Percentiles rank a stretch among this genome's conserved stretches.
These are phyloP conservation scores for Tulasnella sp. DNA, from an alignment of 768 basidiomycete genomes.

Conservation along the genomic window DNA sequence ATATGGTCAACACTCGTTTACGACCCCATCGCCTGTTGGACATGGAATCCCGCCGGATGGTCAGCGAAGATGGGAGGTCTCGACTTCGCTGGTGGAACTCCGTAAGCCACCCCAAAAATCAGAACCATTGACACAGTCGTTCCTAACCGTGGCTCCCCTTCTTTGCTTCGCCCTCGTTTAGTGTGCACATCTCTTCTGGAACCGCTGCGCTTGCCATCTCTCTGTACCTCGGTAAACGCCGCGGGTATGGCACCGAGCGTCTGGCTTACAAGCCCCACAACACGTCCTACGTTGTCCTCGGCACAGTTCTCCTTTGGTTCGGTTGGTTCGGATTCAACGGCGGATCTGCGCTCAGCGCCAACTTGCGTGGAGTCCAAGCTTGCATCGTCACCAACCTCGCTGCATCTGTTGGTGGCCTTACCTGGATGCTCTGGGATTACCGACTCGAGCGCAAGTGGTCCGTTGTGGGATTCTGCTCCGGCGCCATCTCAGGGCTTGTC, in stretches of 20 bases:
- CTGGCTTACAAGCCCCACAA: slow-evolving; percentile 93
- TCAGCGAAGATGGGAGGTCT: slow-evolving; percentile 69
- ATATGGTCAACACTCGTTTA: slow-evolving; percentile 81
- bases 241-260: slow-evolving; percentile 83
- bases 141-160: background rate
- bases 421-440: slow-evolving; percentile 93
- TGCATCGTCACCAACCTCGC: slow-evolving; percentile 92
- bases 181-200: slow-evolving; percentile 89
- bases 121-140: too few relatives aligned
- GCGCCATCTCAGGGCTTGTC: slow-evolving; percentile 82
- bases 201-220: slow-evolving; percentile 74
- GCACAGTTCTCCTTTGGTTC: slow-evolving; percentile 89
- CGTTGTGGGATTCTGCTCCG: slow-evolving; percentile 90
- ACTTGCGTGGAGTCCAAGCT: slow-evolving; percentile 76
- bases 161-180: background rate
- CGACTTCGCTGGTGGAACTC: slow-evolving; percentile 92
- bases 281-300: slow-evolving; percentile 85
- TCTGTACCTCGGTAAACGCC: slow-evolving; percentile 79
- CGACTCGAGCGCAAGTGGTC: slow-evolving; percentile 90
- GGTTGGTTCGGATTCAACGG: slow-evolving; percentile 95
- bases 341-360: slow-evolving; percentile 81
- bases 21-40: slow-evolving; percentile 93
- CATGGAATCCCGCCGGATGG: slow-evolving; percentile 80
- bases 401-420: slow-evolving; percentile 76
- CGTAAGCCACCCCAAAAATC: slow-evolving; percentile 32